Conservation (phyloP, 768 basidiomycete genomes). For the Phylloporus sp. region DNA sequence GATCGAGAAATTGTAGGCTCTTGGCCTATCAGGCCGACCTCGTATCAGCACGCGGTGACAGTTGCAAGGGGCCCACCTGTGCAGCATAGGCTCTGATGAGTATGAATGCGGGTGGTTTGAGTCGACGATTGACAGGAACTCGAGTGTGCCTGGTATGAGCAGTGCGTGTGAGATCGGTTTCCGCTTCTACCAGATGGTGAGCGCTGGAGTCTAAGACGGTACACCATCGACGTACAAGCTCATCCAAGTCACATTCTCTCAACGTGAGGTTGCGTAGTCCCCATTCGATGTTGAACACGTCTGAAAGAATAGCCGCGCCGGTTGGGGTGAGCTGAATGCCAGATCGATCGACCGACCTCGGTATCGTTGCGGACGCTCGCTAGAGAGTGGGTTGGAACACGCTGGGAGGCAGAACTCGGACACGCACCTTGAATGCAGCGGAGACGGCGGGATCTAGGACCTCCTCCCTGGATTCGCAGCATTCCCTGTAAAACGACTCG, state of each 20-base stretch:
- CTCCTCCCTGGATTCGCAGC: slow-evolving; percentile 76
- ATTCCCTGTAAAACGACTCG: slow-evolving; percentile 82
- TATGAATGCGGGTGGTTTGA: slow-evolving; percentile 75
- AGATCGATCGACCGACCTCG: slow-evolving; percentile 76
- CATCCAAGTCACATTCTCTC: slow-evolving; percentile 84
- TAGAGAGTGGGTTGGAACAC: slow-evolving; percentile 17
- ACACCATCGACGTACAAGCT: slow-evolving; percentile 46
- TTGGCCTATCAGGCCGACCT: slow-evolving; percentile 52
- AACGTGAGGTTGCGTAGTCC: slow-evolving; percentile 82
- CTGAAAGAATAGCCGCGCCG: slow-evolving; percentile 77
- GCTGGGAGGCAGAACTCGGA: background rate
- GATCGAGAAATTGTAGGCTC: slow-evolving; percentile 79
- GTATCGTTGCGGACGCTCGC: slow-evolving; percentile 51
- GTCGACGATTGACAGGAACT: slow-evolving; percentile 76
- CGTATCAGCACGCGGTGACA: background rate
- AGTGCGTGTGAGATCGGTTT: slow-evolving; percentile 91
- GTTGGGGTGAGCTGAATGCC: slow-evolving; percentile 69
- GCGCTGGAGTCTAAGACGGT: background rate
- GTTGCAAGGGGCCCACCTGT: slow-evolving; percentile 47
- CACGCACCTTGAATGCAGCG: slow-evolving; percentile 62
- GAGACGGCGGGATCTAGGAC: slow-evolving; percentile 61
- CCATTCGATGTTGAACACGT: slow-evolving; percentile 92
- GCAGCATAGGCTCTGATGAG: slow-evolving; percentile 74
- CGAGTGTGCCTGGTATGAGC: slow-evolving; percentile 78
- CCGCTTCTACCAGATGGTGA: slow-evolving; percentile 49